Base-by-base conservation (phyloP, 352 stramenopile genomes). In the Pythium chondricola region DNA sequence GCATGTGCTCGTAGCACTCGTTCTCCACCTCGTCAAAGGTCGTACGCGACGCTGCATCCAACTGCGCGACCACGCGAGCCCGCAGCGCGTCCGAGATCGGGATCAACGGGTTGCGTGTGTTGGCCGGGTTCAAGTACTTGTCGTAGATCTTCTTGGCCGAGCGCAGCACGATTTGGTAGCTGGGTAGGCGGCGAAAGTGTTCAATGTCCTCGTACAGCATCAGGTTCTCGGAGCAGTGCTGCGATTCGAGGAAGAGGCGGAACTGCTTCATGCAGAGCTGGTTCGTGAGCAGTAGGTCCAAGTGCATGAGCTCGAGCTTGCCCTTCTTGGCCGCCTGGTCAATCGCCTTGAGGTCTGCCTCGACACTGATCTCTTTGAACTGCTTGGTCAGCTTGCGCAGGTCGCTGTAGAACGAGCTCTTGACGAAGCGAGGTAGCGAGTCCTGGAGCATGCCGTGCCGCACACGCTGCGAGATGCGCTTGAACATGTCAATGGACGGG, bases 171-270 rank as follows among this genome's bases (percentile, higher is more conserved):
- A 92, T 92, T 64, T 92, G 77, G 61, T 92, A 88, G 20, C 74
- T 88, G 24, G 81, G 81, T 27, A 92, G 58, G 3, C 81, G 65
- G 6, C 75, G 71, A 16, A 86, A 92, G 25, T 92, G 74, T 48
- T 92, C 81, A 38, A 92, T 87, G 46, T 92, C 81, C 53, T 92
- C 81, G 67, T 75, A 89, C 2, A 92, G 65, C 71, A 90, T 86
- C 20, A 92, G 63, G 54, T 92, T 92, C 35, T 92, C 81, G 2
- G 67, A 72, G 50, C 78, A 89, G 42, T 92, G 81, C 54, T 89
- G 75, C 35, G 71, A 69, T 43, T 92, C 77, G 17, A 88, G 56
- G 43, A 88, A 92, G 4, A 72, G 52, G 1, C 72, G 71, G 43
- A 92, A 88, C 8, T 84, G 71, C 25, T 72, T 74, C 45, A 85